Percentiles rank a stretch among this genome's conserved stretches.
Conservation (phyloP, 805 yeast genomes). For the Yamadazyma kitorensis region DNA sequence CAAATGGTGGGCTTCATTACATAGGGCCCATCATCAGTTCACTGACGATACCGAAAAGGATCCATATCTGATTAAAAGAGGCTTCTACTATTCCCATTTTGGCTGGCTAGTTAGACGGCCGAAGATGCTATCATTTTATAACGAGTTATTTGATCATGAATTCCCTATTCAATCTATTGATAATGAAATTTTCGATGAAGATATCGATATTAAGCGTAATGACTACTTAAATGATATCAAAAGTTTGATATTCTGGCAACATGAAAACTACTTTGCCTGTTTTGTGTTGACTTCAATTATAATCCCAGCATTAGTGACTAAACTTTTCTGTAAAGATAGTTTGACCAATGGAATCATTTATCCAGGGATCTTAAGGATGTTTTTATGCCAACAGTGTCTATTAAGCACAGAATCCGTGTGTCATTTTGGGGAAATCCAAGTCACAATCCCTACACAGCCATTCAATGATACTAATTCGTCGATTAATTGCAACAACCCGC, state of each 20-base stretch:
- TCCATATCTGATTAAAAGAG: constrained; percentile 81
- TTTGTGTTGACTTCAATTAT: constrained; percentile 29
- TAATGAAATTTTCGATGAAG: constrained; percentile 11
- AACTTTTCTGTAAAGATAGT: constrained; percentile 27
- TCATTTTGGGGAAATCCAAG: constrained; percentile 60
- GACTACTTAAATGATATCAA: constrained; percentile 18
- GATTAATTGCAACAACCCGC: constrained; percentile 57
- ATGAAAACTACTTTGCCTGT: constrained; percentile 21
- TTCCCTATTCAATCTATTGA: constrained; percentile 15
- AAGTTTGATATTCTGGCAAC: constrained; percentile 35
- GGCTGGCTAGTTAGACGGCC: constrained; percentile 83
- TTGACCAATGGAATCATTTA: constrained; percentile 45
- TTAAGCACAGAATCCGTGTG: constrained; percentile 80
- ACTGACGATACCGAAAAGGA: constrained; percentile 82
- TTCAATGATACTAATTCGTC: constrained; percentile 61
- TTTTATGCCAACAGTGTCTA: constrained; percentile 75
- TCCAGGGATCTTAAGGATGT: constrained; percentile 73
- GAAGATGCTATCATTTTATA: constrained; percentile 28
- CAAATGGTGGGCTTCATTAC: constrained; percentile 78
- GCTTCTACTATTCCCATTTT: constrained; percentile 77
- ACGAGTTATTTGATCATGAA: constrained; percentile 35
- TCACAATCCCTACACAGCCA: constrained; percentile 58
- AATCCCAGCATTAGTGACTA: constrained; percentile 28
- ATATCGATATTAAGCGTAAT: constrained; percentile 8
- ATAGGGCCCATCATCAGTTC: constrained; percentile 86